Conservation (phyloP, 2,329 filamentous ascomycete genomes). For the Paecilomyces dactylethromorphus region DNA sequence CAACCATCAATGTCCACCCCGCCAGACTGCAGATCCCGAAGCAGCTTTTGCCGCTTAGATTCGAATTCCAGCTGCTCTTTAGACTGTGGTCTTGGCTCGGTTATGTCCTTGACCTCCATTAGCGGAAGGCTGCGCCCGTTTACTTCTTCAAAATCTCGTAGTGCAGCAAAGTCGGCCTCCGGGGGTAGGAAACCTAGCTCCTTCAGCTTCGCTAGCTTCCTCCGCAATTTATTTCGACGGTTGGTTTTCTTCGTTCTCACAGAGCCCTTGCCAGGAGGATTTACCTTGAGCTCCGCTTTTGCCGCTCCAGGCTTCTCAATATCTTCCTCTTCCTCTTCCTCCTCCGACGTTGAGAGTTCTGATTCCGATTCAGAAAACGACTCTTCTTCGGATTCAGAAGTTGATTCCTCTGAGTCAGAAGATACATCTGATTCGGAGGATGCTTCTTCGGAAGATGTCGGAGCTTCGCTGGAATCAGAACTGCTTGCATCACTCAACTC, state of each 20-base stretch:
- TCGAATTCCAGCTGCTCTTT: constrained; percentile 42
- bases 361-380: constrained; percentile 25
- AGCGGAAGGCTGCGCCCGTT: constrained; percentile 15
- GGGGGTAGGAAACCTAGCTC: constrained; percentile 45
- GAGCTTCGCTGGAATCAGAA: not conserved
- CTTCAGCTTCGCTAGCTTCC: constrained; percentile 48
- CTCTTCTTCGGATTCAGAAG: constrained; percentile 16
- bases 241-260: constrained; percentile 51
- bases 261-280: constrained; percentile 45
- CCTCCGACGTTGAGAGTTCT: constrained; percentile 25
- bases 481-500: constrained; percentile 6
- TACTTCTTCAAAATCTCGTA: constrained; percentile 32
- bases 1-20: constrained; percentile 43
- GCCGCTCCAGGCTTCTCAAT: constrained; percentile 8
- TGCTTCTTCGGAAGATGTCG: constrained; percentile 11
- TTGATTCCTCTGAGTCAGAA: constrained; percentile 10
- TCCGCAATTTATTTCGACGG: constrained; percentile 43
- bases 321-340: constrained; percentile 21
- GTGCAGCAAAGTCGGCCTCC: constrained; percentile 45
- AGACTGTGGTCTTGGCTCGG: constrained; percentile 10
- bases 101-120: constrained; percentile 14
- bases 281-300: constrained; percentile 12
- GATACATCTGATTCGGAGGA: constrained; percentile 17
- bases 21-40: constrained; percentile 46
- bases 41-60: constrained; percentile 43